Evolutionary conservation across 495 filamentous ascomycete species (phyloP).

Genomic region (Mycothermus thermophilus): DNA sequence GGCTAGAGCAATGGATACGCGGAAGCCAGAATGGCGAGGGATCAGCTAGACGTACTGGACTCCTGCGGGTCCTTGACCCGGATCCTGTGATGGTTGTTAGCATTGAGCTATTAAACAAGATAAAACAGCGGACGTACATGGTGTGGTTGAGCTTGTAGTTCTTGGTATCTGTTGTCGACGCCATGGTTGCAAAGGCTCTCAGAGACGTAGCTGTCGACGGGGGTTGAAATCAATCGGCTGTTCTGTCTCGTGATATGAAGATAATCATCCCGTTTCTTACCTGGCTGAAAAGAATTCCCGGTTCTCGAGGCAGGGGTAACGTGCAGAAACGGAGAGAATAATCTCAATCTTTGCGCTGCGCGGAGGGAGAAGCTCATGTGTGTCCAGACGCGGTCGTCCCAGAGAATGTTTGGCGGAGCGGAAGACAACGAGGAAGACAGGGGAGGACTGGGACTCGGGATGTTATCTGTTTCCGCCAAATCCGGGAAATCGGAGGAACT

Average conservation of each 20-base stretch:
- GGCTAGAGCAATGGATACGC: no score
- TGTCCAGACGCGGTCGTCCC: no score
- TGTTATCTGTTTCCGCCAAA: no score
- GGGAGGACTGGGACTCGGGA: no score
- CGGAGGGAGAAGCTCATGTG: conserved; percentile 13
- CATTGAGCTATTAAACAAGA: conserved; percentile 8
- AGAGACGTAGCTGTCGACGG: no score
- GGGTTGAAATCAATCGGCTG: no score
- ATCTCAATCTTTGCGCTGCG: conserved; percentile 8
- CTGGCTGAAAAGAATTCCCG: background rate
- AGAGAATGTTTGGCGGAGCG: background rate
- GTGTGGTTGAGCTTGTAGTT: conserved; percentile 81
- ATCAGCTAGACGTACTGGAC: conserved; percentile 38
- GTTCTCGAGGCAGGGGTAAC: no score
- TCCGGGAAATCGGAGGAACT: no score
- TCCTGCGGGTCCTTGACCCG: conserved; percentile 87
- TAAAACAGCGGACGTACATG: conserved; percentile 46
- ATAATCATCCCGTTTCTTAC: no score
- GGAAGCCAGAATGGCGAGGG: no score
- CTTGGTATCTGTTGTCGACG: conserved; percentile 52
- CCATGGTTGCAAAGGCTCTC: conserved; percentile 43
- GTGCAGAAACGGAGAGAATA: conserved; percentile 5
- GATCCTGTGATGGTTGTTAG: conserved; percentile 45
- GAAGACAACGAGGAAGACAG: no score
- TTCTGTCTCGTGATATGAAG: no score